A percentile compares a stretch with the other conserved stretches of the same genome.
phyloP scores from a whole-genome alignment of 1,284 basidiomycete species.

The Gymnopus androsaceus region DNA sequence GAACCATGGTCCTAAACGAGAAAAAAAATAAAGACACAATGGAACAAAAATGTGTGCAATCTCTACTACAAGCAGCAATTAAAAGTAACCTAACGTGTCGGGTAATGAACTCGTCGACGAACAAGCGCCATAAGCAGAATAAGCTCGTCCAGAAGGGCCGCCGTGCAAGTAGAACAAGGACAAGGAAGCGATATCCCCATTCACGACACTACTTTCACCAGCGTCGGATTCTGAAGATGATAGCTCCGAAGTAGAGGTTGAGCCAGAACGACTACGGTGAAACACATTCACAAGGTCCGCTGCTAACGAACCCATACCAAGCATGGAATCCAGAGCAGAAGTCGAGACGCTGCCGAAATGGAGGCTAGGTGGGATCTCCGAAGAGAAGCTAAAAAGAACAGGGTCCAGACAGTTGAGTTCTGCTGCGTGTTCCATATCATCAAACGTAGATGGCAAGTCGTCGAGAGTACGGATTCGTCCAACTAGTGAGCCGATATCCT shows the following conservation, averaged over 20 bases:
- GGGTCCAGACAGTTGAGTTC: neutral
- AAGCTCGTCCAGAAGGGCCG: neutral
- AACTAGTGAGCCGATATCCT: neutral
- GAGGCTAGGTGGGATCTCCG: neutral
- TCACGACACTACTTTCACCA: constrained; percentile 1
- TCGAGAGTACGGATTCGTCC: neutral
- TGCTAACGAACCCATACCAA: neutral
- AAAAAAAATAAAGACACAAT: neutral
- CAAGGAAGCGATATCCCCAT: neutral
- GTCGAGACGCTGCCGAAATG: neutral
- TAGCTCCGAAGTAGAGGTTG: constrained; percentile 1
- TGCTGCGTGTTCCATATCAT: neutral
- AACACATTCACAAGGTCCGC: neutral
- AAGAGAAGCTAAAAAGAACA: neutral
- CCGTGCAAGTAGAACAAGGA: neutral
- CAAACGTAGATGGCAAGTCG: neutral
- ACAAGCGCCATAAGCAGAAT: neutral
- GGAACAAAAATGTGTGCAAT: neutral
- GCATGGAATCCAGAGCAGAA: neutral
- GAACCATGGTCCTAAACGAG: no score
- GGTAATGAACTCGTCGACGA: constrained; percentile 3
- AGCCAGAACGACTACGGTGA: constrained; percentile 2
- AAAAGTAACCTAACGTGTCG: constrained; percentile 4
- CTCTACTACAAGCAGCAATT: neutral
- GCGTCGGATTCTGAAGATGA: constrained; percentile 5